Conservation (phyloP, 257 asterid genomes). For the Solanum commersonii region DNA sequence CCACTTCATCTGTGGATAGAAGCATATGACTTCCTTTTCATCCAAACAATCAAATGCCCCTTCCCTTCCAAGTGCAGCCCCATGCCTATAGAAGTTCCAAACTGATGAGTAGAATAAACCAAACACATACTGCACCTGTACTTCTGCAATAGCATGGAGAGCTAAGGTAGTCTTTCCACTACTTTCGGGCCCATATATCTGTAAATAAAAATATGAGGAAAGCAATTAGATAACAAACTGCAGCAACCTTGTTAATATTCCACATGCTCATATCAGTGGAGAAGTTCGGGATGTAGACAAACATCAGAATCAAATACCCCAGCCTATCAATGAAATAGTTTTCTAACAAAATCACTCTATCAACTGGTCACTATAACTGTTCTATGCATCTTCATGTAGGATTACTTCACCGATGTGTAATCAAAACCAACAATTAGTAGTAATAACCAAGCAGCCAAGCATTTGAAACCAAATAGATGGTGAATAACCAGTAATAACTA, state of each 20-base stretch:
- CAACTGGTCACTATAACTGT: neutral
- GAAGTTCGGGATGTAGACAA: neutral
- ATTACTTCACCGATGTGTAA: neutral
- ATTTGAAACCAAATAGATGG: neutral
- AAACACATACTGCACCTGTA: conserved; percentile 75
- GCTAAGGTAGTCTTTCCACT: conserved; percentile 98
- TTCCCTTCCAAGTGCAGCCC: neutral
- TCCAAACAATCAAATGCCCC: neutral
- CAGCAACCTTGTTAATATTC: neutral
- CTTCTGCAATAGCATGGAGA: conserved; percentile 99
- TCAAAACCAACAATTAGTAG: neutral
- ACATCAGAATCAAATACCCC: neutral
- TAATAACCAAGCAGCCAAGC: neutral
- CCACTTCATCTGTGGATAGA: neutral
- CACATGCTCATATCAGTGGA: neutral
- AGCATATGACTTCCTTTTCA: neutral
- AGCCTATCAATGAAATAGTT: neutral
- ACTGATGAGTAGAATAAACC: conserved; percentile 12
- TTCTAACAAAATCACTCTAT: neutral
- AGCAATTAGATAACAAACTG: neutral
- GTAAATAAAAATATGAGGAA: conserved; percentile 3
- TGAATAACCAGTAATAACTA: neutral
- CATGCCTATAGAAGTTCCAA: neutral
- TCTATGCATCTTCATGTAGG: neutral
- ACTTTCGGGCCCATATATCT: conserved; percentile 99